phyloP scores from a whole-genome alignment of 2,329 filamentous ascomycete genomes.

The Ilyonectria robusta region DNA sequence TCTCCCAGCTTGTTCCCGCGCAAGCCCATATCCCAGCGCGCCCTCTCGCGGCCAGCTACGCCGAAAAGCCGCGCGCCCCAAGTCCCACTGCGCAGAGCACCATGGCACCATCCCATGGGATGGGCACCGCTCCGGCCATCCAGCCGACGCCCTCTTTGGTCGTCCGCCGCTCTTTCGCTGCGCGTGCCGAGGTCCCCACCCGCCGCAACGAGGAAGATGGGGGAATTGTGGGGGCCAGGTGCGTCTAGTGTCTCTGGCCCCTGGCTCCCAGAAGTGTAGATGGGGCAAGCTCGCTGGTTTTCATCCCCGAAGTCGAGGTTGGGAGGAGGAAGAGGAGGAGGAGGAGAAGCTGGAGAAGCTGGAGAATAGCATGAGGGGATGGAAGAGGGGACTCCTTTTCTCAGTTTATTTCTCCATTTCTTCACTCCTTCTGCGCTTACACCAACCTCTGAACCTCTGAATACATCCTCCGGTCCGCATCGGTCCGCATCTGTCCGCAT shows the following conservation, averaged over 20 bases:
- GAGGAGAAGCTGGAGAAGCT: background rate
- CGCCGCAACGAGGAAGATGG: slow-evolving; percentile 15
- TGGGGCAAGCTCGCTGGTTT: slow-evolving; percentile 23
- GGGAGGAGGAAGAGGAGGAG: background rate
- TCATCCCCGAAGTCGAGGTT: slow-evolving; percentile 30
- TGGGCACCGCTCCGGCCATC: slow-evolving; percentile 37
- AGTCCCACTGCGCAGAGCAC: slow-evolving; percentile 12
- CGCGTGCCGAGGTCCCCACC: slow-evolving; percentile 48
- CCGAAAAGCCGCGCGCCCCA: slow-evolving; percentile 40
- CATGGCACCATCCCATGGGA: slow-evolving; percentile 19
- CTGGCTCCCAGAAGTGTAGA: slow-evolving; percentile 12
- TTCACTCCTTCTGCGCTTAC: background rate
- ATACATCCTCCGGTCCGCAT: slow-evolving; percentile 1
- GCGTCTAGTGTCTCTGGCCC: background rate
- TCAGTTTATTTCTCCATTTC: background rate
- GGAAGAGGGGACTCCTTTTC: background rate
- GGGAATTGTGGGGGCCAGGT: slow-evolving; percentile 37
- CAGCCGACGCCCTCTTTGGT: slow-evolving; percentile 34
- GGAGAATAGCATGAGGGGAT: slow-evolving; percentile 1
- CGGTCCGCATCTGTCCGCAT: background rate
- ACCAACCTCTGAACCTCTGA: background rate
- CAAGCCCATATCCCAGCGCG: background rate
- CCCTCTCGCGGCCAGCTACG: slow-evolving; percentile 44
- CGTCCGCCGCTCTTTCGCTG: slow-evolving; percentile 22
- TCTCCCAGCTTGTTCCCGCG: too few species aligned